Base-by-base conservation (phyloP, 192 early-diverging fungal species). In the Coemansia sp. region DNA sequence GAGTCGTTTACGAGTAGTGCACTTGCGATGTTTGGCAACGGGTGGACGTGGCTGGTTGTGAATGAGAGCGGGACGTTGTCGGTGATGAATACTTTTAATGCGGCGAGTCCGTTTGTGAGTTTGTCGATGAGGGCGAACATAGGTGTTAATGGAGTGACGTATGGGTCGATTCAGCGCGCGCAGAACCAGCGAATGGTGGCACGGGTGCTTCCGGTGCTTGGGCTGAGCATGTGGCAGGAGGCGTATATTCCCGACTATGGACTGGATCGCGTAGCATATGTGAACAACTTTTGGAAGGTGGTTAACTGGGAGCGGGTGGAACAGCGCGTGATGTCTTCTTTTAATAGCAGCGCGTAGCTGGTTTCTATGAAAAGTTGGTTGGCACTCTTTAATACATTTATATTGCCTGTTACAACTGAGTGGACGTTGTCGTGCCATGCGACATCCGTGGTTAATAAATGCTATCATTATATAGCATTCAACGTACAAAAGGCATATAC, bases 141-240 rank as follows among this genome's bases (percentile, higher is more conserved):
- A 6, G n/a, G 15, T 11, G 44, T 24, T 14, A 63, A 65, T 48
- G 63, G 63, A 8, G 57, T 63, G 3, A 72, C 73, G 31, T 76
- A 72, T 40, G 59, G 64, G 3, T 46, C 48, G 58, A 64, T 81
- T 15, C 53, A 64, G 48, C 51, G 61, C 23, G 68, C 49, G 18
- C 51, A 49, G 21, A 59, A 42, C 14, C 42, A 51, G 28, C 69
- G 76, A 7, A 61, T 67, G 10, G 71, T 76, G 37, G 48, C 64
- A 17, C 65, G 60, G 57, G 59, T 70, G 46, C 52, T 64, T 14
- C 82, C 82, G 0, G 55, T 83, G 14, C 67, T 83, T 24, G 67
- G 70, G 0, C 64, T 83, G 8, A 83, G 69, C 68, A 80, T 83
- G 77, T 83, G 82, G 82, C 74, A 83, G 56, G 74, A 83, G 53